Percentiles rank a stretch among this genome's conserved stretches.
These are phyloP conservation scores for Orbilia ellipsospora DNA, from an alignment of 2,329 filamentous ascomycete species.

Conservation along the genomic window DNA sequence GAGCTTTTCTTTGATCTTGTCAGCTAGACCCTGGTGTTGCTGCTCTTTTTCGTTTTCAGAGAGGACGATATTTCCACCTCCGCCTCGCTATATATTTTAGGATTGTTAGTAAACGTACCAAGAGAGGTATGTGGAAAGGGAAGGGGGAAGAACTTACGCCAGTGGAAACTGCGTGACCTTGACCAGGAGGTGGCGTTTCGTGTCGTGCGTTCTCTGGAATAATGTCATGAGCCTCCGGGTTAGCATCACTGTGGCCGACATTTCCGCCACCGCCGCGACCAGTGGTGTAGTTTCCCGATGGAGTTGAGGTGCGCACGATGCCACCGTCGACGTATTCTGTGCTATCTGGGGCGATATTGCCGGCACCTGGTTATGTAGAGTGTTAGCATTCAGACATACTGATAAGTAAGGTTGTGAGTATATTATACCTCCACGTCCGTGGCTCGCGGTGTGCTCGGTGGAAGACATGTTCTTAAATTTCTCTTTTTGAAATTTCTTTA, in stretches of 20 bases:
- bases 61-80: constrained; percentile 59
- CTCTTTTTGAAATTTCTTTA: no score
- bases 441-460: constrained; percentile 31
- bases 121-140: not conserved
- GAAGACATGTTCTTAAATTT: constrained; percentile 4
- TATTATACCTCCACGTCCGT: constrained; percentile 48
- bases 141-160: constrained; percentile 56
- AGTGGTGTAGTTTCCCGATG: constrained; percentile 64
- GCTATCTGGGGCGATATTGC: constrained; percentile 71
- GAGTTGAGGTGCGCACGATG: constrained; percentile 68
- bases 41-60: constrained; percentile 37
- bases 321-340: constrained; percentile 73
- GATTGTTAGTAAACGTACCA: constrained; percentile 3
- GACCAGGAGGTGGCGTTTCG: constrained; percentile 29
- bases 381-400: not conserved
- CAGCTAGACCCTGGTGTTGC: constrained; percentile 54
- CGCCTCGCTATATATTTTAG: constrained; percentile 57
- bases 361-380: constrained; percentile 58
- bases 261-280: constrained; percentile 72
- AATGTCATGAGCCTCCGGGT: constrained; percentile 60
- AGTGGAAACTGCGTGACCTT: constrained; percentile 57
- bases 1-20: constrained; percentile 59
- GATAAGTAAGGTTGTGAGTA: constrained; percentile 7
- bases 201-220: constrained; percentile 33
- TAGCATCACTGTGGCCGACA: constrained; percentile 67